Conservation (phyloP, 352 stramenopile species). For the Phytopythium boreale region DNA sequence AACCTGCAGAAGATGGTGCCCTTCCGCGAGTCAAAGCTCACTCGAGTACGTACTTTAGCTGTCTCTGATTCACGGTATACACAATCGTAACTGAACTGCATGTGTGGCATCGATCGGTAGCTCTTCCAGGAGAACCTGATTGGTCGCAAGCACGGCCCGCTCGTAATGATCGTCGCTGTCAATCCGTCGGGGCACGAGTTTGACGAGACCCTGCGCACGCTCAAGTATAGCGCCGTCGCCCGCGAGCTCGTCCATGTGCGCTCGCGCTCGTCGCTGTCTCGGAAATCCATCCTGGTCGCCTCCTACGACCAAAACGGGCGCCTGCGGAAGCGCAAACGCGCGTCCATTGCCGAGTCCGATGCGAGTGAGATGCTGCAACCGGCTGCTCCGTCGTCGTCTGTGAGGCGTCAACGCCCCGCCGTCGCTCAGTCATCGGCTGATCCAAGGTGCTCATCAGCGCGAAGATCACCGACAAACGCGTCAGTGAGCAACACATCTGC, state of each 20-base stretch:
- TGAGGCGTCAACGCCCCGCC: not conserved
- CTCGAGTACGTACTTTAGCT: constrained; percentile 35
- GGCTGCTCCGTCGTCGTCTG: not conserved
- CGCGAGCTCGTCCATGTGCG: constrained; percentile 84
- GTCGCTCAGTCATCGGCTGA: not conserved
- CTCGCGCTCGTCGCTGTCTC: constrained; percentile 26
- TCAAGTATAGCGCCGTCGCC: constrained; percentile 93
- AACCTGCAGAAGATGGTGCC: constrained; percentile 91
- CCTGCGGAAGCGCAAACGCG: constrained; percentile 37
- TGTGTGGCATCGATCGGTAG: constrained; percentile 19
- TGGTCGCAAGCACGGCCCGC: constrained; percentile 72
- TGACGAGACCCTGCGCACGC: constrained; percentile 95
- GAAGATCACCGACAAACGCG: not conserved
- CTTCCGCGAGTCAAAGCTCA: constrained; percentile 97
- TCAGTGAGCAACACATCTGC: not conserved
- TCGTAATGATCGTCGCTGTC: constrained; percentile 97
- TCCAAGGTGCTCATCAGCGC: not conserved
- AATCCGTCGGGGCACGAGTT: constrained; percentile 93
- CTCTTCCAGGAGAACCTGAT: constrained; percentile 95
- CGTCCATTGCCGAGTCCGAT: constrained; percentile 18
- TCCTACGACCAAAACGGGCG: constrained; percentile 55
- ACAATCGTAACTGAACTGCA: not conserved
- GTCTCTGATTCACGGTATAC: not conserved
- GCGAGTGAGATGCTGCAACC: not conserved
- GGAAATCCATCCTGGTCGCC: constrained; percentile 27